These are phyloP conservation scores for Dictyostelium discoideum DNA, from an alignment of 78 protist species.

Conservation along the genomic window dicty_2.7 NC_007089.4:425501-426000, in stretches of 20 bases:
- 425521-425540: constrained; percentile 44
- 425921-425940: constrained; percentile 14
- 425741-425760: not conserved
- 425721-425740: not conserved
- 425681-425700: not conserved
- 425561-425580: constrained; percentile 8
- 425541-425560: constrained; percentile 65
- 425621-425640: constrained; percentile 54
- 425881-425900: not conserved
- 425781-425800: not conserved
- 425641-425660: constrained; percentile 22
- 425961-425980: not conserved
- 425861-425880: constrained; percentile 34
- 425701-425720: not conserved
- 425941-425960: not conserved
- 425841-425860: not conserved
- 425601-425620: constrained; percentile 33
- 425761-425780: not conserved
- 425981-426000: constrained; percentile 44
- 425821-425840: not conserved
- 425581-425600: not conserved
- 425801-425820: not conserved
- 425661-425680: constrained; percentile 23
- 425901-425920: not conserved
- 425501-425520: constrained; percentile 21